Percentiles rank a stretch among this genome's conserved stretches.
Evolutionary conservation across 345 rosid genomes (phyloP).

Genomic region (Erysimum cheiranthoides): DNA sequence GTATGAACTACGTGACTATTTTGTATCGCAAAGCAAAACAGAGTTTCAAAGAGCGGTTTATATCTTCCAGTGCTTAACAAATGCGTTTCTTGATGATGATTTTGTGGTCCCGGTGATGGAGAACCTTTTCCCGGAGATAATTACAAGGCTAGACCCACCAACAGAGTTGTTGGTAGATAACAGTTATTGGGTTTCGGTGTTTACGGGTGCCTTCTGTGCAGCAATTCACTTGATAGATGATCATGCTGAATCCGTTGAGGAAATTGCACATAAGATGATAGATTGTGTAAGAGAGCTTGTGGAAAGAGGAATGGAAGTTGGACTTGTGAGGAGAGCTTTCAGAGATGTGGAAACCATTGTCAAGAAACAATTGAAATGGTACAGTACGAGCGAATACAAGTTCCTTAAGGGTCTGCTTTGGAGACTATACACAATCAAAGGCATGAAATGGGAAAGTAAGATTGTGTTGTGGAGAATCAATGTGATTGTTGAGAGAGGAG

Average conservation of each 20-base stretch:
- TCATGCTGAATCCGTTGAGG: background rate
- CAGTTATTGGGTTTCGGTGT: background rate
- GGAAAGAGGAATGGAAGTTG: background rate
- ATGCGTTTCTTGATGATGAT: background rate
- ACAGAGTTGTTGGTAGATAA: background rate
- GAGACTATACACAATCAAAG: no score
- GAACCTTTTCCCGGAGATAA: background rate
- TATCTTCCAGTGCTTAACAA: constrained; percentile 6
- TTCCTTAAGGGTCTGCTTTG: background rate
- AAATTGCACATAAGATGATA: background rate
- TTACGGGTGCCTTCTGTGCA: constrained; percentile 6
- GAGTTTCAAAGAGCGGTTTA: background rate
- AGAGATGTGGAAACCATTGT: background rate
- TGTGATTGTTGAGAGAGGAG: no score
- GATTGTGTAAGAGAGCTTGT: constrained; percentile 1
- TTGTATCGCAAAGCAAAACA: no score
- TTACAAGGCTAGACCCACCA: background rate
- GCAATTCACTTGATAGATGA: background rate
- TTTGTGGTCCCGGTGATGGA: background rate
- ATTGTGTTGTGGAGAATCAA: no score
- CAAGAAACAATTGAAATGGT: background rate
- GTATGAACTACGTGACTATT: no score
- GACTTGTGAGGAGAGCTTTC: background rate
- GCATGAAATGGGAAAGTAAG: no score
- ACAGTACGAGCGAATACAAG: background rate